Percentiles rank a stretch among this genome's conserved stretches.
Evolutionary conservation across 768 basidiomycete species (phyloP).

Genomic region (Agrocybe pediades): DNA sequence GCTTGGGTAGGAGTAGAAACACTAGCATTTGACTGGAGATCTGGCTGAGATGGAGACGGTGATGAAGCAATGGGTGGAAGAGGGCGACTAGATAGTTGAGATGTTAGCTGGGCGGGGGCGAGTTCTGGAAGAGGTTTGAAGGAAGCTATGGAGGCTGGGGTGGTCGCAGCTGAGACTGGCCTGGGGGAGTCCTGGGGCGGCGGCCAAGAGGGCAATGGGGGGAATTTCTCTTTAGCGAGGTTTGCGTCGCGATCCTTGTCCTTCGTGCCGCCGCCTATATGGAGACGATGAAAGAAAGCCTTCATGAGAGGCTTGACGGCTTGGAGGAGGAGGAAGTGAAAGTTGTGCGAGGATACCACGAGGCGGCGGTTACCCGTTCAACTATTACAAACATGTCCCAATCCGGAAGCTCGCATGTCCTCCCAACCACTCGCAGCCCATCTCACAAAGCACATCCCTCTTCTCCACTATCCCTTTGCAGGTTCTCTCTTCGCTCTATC

Average conservation of each 20-base stretch:
- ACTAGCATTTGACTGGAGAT: constrained; percentile 14
- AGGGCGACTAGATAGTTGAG: constrained; percentile 34
- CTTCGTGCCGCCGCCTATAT: constrained; percentile 63
- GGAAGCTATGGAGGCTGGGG: constrained; percentile 48
- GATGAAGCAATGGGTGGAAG: constrained; percentile 30
- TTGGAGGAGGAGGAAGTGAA: constrained; percentile 10
- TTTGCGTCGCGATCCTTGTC: constrained; percentile 60
- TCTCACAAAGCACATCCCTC: constrained; percentile 60
- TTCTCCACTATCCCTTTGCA: constrained; percentile 46
- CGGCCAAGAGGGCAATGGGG: constrained; percentile 75
- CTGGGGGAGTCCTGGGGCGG: constrained; percentile 49
- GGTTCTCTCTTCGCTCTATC: constrained; percentile 43
- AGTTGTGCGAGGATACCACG: constrained; percentile 26
- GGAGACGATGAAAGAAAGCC: constrained; percentile 80
- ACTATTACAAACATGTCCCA: constrained; percentile 31
- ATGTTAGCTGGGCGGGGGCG: constrained; percentile 36
- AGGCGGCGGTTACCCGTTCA: constrained; percentile 21
- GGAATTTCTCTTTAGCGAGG: constrained; percentile 67
- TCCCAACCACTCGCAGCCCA: constrained; percentile 48
- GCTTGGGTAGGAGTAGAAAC: constrained; percentile 23
- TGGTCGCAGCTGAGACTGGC: constrained; percentile 36
- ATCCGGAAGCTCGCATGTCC: constrained; percentile 28
- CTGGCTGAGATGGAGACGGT: constrained; percentile 25
- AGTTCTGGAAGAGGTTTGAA: constrained; percentile 79
- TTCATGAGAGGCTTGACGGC: constrained; percentile 53